Percentiles rank a stretch among this genome's conserved stretches.
phyloP scores from a whole-genome alignment of 2,329 filamentous ascomycete species.

The Plenodomus biglobosus region DNA sequence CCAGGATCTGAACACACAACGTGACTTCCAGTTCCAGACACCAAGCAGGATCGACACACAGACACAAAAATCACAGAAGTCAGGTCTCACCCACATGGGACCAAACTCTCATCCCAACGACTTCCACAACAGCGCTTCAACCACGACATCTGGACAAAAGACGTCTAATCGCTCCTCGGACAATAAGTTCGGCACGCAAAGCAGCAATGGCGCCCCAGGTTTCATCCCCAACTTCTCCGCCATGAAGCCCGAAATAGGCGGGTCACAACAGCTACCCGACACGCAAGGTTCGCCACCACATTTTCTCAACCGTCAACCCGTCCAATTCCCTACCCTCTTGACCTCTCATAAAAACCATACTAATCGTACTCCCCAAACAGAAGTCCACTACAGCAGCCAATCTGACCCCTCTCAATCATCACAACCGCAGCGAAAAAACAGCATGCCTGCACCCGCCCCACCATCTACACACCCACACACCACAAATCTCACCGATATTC shows the following conservation, averaged over 20 bases:
- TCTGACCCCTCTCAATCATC: constrained; percentile 44
- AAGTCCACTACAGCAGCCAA: constrained; percentile 41
- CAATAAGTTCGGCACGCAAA: constrained; percentile 73
- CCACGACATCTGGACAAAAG: constrained; percentile 78
- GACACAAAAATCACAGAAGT: constrained; percentile 65
- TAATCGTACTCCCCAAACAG: constrained; percentile 25
- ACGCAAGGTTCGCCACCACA: constrained; percentile 57
- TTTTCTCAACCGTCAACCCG: constrained; percentile 1
- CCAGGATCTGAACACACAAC: constrained; percentile 41
- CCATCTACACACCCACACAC: constrained; percentile 29
- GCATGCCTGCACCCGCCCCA: constrained; percentile 42
- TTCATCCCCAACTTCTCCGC: constrained; percentile 59
- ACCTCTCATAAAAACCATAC: constrained; percentile 8
- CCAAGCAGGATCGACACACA: constrained; percentile 32
- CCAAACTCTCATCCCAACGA: constrained; percentile 60
- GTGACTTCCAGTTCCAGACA: constrained; percentile 38
- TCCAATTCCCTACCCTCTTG: constrained; percentile 14
- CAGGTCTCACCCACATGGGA: constrained; percentile 61
- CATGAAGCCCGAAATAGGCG: constrained; percentile 53
- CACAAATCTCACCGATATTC: constrained; percentile 44
- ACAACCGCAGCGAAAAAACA: constrained; percentile 37
- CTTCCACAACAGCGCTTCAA: constrained; percentile 84
- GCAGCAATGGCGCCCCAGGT: constrained; percentile 63
- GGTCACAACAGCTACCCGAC: constrained; percentile 65
- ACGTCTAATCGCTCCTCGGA: constrained; percentile 72